Base-by-base conservation (phyloP, 1,284 basidiomycete species). In the Leccinum pachyderme region DNA sequence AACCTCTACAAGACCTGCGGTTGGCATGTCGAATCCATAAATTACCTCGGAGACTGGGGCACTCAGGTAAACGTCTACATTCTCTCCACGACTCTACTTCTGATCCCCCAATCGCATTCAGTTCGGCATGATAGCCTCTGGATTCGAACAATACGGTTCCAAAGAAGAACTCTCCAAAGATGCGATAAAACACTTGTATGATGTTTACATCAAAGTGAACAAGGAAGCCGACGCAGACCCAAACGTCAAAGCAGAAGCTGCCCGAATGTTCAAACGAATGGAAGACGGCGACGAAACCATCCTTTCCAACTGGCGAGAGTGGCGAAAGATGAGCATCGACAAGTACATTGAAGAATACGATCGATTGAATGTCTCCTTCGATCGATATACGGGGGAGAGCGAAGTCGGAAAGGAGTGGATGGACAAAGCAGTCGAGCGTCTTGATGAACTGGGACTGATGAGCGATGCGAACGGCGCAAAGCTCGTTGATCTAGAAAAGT, bases 1-100 rank as follows among this genome's bases (percentile, higher is more conserved):
- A 99, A 98, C 75, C 68, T 99, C 52, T 96, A 98, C 78, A 89
- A 90, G 70, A 84, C 93, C 6, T 91, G 88, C 65, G 95, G 96
- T 13, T 99, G 95, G 95, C 84, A 95, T 25, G 95, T 96, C 18
- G 75, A 84, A 44, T 84, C 91, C 9, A 79, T 98, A 75, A 99
- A 99, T 75, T 99, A 99, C 70, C 81, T 96, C 25, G 93, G 93
- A 11, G 93, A 96, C 66, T 96, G 93, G 93, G 93, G 93, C 39
- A 95, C 91, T 39, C 93, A 93, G 80, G 91, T 91, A 49, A 69
- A 75, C 5, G 12, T 37, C 13, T 27, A 37, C 37, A 9, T 25
- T 11, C 27, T 49, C 9, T 53, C 9, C 13, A 33, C 28, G 41
- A 56, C 22, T 47, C 31, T n/a, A 3, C n/a, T 7, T 3, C 44